phyloP scores from a whole-genome alignment of 108 stramenopile species.

The Conticribra guillardii region DNA sequence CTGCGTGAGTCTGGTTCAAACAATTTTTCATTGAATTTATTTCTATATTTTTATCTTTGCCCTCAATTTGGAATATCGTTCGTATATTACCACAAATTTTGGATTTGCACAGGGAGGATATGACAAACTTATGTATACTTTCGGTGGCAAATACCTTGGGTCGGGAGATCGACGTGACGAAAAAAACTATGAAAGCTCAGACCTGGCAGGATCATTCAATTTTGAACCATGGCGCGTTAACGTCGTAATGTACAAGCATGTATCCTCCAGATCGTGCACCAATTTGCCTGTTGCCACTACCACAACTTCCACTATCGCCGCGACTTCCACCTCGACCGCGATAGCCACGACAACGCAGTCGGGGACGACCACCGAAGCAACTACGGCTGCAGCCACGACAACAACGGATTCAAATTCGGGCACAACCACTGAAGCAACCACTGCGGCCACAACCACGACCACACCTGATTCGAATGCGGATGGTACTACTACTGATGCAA shows the following conservation, averaged over 20 bases:
- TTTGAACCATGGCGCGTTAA: constrained; percentile 15
- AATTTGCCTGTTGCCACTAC: background rate
- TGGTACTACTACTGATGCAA: too few species aligned
- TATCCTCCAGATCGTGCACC: background rate
- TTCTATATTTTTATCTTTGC: too few species aligned
- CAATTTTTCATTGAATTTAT: too few species aligned
- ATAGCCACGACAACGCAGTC: too few species aligned
- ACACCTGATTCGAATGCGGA: too few species aligned
- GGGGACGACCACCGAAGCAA: too few species aligned
- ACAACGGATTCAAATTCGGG: too few species aligned
- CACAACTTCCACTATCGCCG: too few species aligned
- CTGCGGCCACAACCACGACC: too few species aligned
- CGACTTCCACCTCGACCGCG: too few species aligned
- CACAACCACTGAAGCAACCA: too few species aligned
- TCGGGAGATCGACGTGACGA: background rate
- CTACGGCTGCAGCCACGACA: too few species aligned
- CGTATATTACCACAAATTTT: background rate
- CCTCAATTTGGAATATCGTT: background rate
- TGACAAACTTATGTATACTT: constrained; percentile 20
- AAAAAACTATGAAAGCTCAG: background rate
- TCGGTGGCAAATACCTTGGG: constrained; percentile 14
- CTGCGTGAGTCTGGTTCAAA: background rate
- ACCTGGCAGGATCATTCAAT: background rate
- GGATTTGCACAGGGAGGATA: background rate
- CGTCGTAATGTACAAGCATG: constrained; percentile 17